Percentiles rank a stretch among this genome's conserved stretches.
Evolutionary conservation across 2,329 filamentous ascomycete species (phyloP).

Genomic region (Fusarium camptoceras): DNA sequence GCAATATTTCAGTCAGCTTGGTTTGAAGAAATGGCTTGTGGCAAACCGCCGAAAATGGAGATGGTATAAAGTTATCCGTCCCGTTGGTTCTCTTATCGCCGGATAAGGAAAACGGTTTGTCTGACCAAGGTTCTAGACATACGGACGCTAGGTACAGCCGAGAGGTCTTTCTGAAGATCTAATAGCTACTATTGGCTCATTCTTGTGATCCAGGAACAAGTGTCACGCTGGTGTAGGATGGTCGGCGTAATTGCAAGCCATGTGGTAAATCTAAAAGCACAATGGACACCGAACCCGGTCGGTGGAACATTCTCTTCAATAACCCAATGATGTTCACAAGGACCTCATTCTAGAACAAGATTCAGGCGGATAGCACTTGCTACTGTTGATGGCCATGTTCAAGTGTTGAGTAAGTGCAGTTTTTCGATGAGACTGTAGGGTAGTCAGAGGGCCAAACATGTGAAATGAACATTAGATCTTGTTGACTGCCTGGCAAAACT

Average conservation of each 20-base stretch:
- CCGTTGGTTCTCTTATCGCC: constrained; percentile 15
- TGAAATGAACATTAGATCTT: not conserved
- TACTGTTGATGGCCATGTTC: not conserved
- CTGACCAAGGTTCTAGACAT: not conserved
- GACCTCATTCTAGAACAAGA: not conserved
- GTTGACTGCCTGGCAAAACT: not conserved
- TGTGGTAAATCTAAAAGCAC: not conserved
- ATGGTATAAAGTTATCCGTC: constrained; percentile 5
- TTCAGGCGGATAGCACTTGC: not conserved
- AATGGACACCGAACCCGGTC: not conserved
- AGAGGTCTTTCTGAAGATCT: not conserved
- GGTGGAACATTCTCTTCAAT: not conserved
- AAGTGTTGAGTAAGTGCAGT: not conserved
- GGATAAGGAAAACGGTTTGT: constrained; percentile 26
- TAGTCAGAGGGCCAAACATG: not conserved
- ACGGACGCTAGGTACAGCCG: constrained; percentile 8
- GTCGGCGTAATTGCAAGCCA: not conserved
- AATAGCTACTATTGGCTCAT: constrained; percentile 4
- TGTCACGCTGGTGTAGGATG: not conserved
- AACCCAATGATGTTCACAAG: not conserved
- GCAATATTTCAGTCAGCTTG: not conserved
- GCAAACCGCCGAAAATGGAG: constrained; percentile 28
- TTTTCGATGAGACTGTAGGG: not conserved
- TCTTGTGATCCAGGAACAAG: constrained; percentile 14
- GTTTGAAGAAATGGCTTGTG: constrained; percentile 12